Evolutionary conservation across 495 filamentous ascomycete species (phyloP).

Genomic region (Tuber magnatum): DNA sequence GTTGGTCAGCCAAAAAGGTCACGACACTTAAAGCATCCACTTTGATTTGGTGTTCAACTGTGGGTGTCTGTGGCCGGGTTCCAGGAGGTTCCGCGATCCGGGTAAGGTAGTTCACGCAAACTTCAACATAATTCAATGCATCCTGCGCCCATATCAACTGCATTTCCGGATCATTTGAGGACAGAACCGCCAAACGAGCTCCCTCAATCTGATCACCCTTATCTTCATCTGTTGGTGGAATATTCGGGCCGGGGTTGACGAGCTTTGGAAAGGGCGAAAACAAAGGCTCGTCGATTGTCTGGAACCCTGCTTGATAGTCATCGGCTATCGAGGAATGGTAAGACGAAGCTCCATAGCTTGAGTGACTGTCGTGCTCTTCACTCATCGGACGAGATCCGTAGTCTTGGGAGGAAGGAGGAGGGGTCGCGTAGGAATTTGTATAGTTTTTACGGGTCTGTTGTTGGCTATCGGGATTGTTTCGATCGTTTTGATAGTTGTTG

Average conservation of each 20-base stretch:
- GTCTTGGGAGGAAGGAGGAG: conserved; percentile 35
- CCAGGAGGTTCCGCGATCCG: conserved; percentile 58
- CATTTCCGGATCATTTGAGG: conserved; percentile 92
- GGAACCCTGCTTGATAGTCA: conserved; percentile 47
- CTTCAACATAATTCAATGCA: conserved; percentile 79
- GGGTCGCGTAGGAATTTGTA: conserved; percentile 39
- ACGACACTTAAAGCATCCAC: conserved; percentile 88
- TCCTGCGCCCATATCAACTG: conserved; percentile 96
- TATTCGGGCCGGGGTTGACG: conserved; percentile 71
- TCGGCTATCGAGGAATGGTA: conserved; percentile 42
- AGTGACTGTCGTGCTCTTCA: conserved; percentile 42
- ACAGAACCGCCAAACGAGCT: conserved; percentile 73
- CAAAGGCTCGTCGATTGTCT: conserved; percentile 59
- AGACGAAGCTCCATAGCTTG: conserved; percentile 34
- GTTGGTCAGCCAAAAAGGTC: conserved; percentile 77
- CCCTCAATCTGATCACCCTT: conserved; percentile 79
- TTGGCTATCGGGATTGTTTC: conserved; percentile 27
- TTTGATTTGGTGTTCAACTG: conserved; percentile 76
- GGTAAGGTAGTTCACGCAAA: conserved; percentile 61
- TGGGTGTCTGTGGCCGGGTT: conserved; percentile 66
- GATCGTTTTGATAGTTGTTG: conserved; percentile 44
- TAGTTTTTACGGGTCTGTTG: conserved; percentile 36
- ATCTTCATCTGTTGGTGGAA: conserved; percentile 90
- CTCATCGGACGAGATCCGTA: conserved; percentile 39
- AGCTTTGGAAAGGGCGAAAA: conserved; percentile 90